These are phyloP conservation scores for Gyrodon lividus DNA, from an alignment of 768 basidiomycete species.

Conservation along the genomic window DNA sequence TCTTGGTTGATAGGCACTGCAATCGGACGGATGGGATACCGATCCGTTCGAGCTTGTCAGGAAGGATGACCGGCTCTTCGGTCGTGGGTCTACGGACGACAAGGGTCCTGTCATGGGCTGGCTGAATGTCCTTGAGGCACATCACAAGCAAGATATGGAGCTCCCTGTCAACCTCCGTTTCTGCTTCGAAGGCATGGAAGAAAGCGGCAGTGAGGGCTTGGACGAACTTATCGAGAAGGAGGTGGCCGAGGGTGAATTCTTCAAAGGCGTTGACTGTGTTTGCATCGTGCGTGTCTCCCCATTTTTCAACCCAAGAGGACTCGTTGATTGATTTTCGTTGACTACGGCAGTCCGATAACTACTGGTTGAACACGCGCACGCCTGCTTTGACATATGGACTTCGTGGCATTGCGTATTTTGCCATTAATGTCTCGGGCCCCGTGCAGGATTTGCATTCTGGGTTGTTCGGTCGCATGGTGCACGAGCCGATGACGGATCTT, in stretches of 20 bases:
- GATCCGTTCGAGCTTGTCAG: conserved; percentile 76
- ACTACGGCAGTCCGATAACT: conserved; percentile 74
- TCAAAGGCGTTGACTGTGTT: conserved; percentile 85
- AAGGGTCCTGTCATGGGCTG: conserved; percentile 89
- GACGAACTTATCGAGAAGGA: conserved; percentile 83
- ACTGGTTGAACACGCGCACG: conserved; percentile 85
- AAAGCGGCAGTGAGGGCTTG: conserved; percentile 87
- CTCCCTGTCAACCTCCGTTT: conserved; percentile 88
- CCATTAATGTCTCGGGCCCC: conserved; percentile 78
- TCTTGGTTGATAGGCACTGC: conserved; percentile 33
- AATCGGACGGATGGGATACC: conserved; percentile 82
- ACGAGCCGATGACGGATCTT: conserved; percentile 95
- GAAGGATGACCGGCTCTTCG: conserved; percentile 63
- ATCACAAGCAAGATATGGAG: conserved; percentile 58
- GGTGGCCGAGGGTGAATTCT: conserved; percentile 69
- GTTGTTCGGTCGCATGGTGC: conserved; percentile 75
- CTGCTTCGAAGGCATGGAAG: conserved; percentile 98
- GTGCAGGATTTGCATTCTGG: conserved; percentile 89
- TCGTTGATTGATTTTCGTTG: background rate
- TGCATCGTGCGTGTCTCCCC: conserved; percentile 68
- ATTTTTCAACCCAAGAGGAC: background rate
- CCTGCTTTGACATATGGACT: conserved; percentile 86
- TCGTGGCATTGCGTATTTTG: conserved; percentile 86
- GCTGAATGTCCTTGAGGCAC: conserved; percentile 87
- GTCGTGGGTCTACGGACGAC: conserved; percentile 87